Conservation (phyloP, 2,329 filamentous ascomycete species). For the Colletotrichum aenigma region DNA sequence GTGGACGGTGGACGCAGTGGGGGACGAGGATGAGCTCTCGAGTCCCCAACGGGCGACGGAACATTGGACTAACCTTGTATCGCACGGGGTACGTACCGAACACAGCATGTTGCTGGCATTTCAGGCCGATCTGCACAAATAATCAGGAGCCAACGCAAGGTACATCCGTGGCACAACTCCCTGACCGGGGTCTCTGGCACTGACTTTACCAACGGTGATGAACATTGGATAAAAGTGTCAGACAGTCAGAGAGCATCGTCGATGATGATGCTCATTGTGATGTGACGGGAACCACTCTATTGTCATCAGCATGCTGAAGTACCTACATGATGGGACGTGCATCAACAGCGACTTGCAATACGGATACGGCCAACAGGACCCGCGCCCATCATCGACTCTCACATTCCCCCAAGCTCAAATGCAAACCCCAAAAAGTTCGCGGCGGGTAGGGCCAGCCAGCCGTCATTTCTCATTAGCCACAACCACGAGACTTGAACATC, state of each 20-base stretch:
- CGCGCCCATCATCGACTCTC: not conserved
- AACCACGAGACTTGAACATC: slow-evolving; percentile 6
- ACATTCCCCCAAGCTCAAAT: not conserved
- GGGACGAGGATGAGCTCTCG: slow-evolving; percentile 7
- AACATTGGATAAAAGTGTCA: not conserved
- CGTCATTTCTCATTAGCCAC: slow-evolving; percentile 9
- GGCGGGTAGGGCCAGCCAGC: slow-evolving; percentile 7
- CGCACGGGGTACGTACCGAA: not conserved
- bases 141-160: not conserved
- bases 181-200: not conserved
- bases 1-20: not conserved
- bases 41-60: not conserved
- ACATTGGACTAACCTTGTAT: not conserved
- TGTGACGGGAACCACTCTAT: not conserved
- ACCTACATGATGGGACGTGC: not conserved
- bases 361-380: not conserved
- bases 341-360: not conserved
- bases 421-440: not conserved
- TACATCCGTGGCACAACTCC: not conserved
- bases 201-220: not conserved
- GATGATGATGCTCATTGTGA: not conserved
- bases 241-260: not conserved
- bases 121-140: slow-evolving; percentile 16
- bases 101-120: slow-evolving; percentile 6
- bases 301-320: not conserved